Percentiles rank a stretch among this genome's conserved stretches.
Conservation (phyloP, 768 basidiomycete genomes). For the Russula sp. region DNA sequence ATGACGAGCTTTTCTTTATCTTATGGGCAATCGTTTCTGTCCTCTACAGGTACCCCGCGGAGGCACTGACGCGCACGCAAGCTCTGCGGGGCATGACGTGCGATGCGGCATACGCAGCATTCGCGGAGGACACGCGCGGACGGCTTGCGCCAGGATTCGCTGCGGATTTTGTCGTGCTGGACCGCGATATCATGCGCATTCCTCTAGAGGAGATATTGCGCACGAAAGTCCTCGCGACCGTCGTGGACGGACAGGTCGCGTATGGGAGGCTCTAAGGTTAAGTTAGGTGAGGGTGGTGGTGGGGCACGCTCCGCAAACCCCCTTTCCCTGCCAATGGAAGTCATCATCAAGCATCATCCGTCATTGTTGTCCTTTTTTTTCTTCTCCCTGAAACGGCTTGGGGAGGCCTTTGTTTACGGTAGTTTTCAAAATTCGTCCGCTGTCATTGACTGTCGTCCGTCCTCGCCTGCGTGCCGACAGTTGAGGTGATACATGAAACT, state of each 20-base stretch:
- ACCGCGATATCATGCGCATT: slow-evolving; percentile 71
- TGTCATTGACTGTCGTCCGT: too few species aligned
- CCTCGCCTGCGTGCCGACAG: too few species aligned
- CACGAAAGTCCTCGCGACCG: slow-evolving; percentile 62
- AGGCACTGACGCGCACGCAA: slow-evolving; percentile 72
- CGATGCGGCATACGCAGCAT: slow-evolving; percentile 84
- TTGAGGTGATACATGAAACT: too few species aligned
- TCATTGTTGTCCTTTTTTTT: neutral
- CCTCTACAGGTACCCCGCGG: slow-evolving; percentile 56
- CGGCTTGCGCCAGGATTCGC: slow-evolving; percentile 70
- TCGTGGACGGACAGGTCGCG: slow-evolving; percentile 63
- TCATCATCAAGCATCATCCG: too few species aligned
- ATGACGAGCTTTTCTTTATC: neutral
- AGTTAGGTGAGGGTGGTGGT: too few species aligned
- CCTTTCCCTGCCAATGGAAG: too few species aligned
- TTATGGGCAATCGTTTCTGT: neutral
- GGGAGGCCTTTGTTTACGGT: too few species aligned
- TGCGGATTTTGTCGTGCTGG: slow-evolving; percentile 83
- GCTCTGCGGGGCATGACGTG: slow-evolving; percentile 88
- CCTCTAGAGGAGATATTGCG: slow-evolving; percentile 52
- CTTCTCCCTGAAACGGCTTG: too few species aligned
- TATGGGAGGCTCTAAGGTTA: slow-evolving; percentile 40
- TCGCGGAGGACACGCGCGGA: slow-evolving; percentile 63
- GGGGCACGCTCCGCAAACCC: too few species aligned
- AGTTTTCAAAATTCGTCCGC: too few species aligned